Conservation (phyloP, 169 alveolate species). For the Plasmodium knowlesi region DNA sequence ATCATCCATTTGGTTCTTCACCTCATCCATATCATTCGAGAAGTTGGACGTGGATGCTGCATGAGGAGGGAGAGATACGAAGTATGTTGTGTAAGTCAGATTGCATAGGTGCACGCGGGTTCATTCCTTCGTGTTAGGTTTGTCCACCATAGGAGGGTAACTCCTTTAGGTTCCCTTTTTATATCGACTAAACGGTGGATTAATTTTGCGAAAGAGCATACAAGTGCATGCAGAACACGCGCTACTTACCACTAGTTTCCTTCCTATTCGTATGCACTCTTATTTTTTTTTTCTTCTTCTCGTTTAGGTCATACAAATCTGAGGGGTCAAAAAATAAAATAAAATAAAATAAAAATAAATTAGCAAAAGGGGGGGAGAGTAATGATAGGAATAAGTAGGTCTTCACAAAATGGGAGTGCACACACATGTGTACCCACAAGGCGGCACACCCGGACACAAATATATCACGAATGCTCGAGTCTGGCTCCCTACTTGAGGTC, state of each 20-base stretch:
- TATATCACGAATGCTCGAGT: background rate
- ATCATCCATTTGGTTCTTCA: background rate
- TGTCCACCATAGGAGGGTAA: background rate
- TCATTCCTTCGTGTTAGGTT: background rate
- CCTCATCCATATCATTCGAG: background rate
- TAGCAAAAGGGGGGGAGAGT: background rate
- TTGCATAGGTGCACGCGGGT: background rate
- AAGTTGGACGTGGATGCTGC: conserved; percentile 3
- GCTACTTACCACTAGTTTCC: conserved; percentile 29
- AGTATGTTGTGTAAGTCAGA: background rate
- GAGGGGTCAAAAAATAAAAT: background rate
- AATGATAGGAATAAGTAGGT: background rate
- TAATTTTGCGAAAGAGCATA: background rate
- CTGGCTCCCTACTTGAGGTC: conserved; percentile 6
- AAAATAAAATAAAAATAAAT: no score
- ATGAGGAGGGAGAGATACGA: background rate
- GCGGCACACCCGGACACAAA: background rate
- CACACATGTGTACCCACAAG: background rate
- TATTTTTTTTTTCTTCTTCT: conserved; percentile 24
- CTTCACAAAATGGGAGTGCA: background rate
- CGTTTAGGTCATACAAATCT: conserved; percentile 1
- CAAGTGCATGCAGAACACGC: background rate
- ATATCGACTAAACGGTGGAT: background rate
- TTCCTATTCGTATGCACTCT: conserved; percentile 27
- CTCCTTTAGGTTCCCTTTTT: background rate